Evolutionary conservation across 2,329 filamentous ascomycete genomes (phyloP).

Genomic region (Pseudocercospora crystallina): DNA sequence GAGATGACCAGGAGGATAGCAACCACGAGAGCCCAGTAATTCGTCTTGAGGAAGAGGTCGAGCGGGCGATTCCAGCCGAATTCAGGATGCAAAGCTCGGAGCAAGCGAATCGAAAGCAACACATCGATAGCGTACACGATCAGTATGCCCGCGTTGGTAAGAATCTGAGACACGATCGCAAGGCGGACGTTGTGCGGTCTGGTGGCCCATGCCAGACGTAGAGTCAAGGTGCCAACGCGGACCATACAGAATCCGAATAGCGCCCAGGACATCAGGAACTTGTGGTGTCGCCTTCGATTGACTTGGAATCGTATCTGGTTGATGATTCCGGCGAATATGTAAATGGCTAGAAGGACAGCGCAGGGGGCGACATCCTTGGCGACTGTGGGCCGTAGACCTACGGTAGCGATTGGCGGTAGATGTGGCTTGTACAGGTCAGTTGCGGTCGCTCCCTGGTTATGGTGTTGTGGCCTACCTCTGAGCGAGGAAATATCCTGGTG

Average conservation of each 20-base stretch:
- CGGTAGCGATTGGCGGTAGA: too few relatives aligned
- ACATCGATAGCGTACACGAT: constrained; percentile 20
- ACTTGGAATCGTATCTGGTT: constrained; percentile 43
- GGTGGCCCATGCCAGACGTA: constrained; percentile 25
- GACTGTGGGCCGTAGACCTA: constrained; percentile 35
- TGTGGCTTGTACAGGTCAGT: too few relatives aligned
- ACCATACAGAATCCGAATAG: constrained; percentile 43
- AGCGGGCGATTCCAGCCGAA: constrained; percentile 6
- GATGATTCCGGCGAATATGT: constrained; percentile 35
- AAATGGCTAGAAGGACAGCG: constrained; percentile 40
- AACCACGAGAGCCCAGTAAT: constrained; percentile 9
- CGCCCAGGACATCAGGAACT: constrained; percentile 39
- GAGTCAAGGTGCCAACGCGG: constrained; percentile 37
- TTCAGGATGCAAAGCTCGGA: constrained; percentile 10
- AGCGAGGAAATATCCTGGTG: too few relatives aligned
- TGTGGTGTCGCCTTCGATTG: constrained; percentile 36
- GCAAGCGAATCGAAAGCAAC: constrained; percentile 15
- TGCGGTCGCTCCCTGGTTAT: too few relatives aligned
- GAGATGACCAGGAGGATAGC: constrained; percentile 19
- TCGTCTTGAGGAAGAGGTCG: neutral
- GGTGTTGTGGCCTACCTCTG: too few relatives aligned
- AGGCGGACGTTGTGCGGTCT: constrained; percentile 24
- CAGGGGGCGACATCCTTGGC: constrained; percentile 39
- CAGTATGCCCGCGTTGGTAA: constrained; percentile 20
- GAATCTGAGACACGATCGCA: constrained; percentile 20